These are phyloP conservation scores for Populus deltoides DNA, from an alignment of 345 rosid genomes.

Conservation along the genomic window DNA sequence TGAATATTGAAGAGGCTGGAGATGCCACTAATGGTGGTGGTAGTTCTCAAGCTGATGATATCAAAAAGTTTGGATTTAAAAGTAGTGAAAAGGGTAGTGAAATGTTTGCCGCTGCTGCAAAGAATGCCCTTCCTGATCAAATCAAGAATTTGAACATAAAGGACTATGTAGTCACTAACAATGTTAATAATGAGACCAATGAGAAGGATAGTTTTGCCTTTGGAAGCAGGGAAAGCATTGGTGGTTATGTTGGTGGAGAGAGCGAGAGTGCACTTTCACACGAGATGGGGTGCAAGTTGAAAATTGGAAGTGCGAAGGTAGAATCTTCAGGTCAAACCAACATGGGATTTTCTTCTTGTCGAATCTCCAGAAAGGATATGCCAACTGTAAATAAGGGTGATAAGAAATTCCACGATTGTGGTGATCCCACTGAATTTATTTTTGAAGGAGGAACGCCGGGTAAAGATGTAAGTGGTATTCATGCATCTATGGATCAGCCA, in stretches of 20 bases:
- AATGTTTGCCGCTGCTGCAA: constrained; percentile 28
- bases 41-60: background rate
- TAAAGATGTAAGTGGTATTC: constrained; percentile 22
- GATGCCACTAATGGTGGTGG: constrained; percentile 12
- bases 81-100: constrained; percentile 13
- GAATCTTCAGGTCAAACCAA: constrained; percentile 32
- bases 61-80: constrained; percentile 16
- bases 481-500: constrained; percentile 27
- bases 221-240: constrained; percentile 23
- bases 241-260: constrained; percentile 31
- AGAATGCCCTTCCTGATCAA: constrained; percentile 37
- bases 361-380: constrained; percentile 22
- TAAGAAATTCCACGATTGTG: constrained; percentile 21
- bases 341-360: constrained; percentile 25
- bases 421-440: constrained; percentile 27
- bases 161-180: constrained; percentile 20
- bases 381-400: constrained; percentile 29
- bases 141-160: constrained; percentile 49
- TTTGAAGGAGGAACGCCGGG: constrained; percentile 35
- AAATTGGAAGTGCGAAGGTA: constrained; percentile 30
- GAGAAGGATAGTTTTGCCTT: constrained; percentile 19
- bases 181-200: constrained; percentile 14
- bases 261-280: constrained; percentile 40
- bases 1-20: constrained; percentile 34
- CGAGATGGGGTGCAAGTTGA: constrained; percentile 60